Evolutionary conservation across 345 rosid species (phyloP).

Genomic region (Brassica rapa): DNA sequence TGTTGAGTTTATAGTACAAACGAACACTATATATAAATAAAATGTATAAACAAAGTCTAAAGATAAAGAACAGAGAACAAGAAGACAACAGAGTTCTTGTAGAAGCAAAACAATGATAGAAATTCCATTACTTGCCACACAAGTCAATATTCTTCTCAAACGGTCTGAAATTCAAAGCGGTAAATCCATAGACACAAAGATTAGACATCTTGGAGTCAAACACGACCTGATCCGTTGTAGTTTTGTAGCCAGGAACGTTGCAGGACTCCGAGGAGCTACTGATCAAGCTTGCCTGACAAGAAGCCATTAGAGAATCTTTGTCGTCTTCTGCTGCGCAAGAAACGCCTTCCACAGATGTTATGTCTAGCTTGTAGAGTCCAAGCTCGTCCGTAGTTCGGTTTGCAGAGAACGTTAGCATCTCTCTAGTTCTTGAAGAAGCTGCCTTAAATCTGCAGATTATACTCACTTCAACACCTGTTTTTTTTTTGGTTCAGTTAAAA

Average conservation of each 20-base stretch:
- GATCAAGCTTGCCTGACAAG: slow-evolving; percentile 72
- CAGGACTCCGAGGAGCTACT: slow-evolving; percentile 59
- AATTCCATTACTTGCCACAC: neutral
- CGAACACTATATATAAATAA: neutral
- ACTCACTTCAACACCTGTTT: slow-evolving; percentile 82
- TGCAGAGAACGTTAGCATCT: slow-evolving; percentile 69
- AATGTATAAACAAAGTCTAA: neutral
- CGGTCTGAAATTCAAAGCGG: slow-evolving; percentile 72
- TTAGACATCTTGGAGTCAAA: slow-evolving; percentile 64
- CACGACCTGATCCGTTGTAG: slow-evolving; percentile 71
- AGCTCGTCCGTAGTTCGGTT: slow-evolving; percentile 75
- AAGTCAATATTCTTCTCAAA: slow-evolving; percentile 47
- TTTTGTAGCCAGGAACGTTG: slow-evolving; percentile 73
- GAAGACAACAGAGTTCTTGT: slow-evolving; percentile 18
- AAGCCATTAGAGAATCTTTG: slow-evolving; percentile 30
- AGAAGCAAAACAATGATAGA: neutral
- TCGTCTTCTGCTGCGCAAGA: slow-evolving; percentile 39
- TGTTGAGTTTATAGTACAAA: neutral
- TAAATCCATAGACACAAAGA: slow-evolving; percentile 74
- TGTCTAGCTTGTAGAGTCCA: slow-evolving; percentile 77
- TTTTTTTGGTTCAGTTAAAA: neutral
- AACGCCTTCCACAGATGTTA: slow-evolving; percentile 78
- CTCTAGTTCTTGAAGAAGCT: slow-evolving; percentile 58
- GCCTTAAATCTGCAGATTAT: slow-evolving; percentile 79
- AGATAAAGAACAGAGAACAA: neutral